These are phyloP conservation scores for Collybiopsis luxurians DNA, from an alignment of 768 basidiomycete genomes.

Conservation along the genomic window DNA sequence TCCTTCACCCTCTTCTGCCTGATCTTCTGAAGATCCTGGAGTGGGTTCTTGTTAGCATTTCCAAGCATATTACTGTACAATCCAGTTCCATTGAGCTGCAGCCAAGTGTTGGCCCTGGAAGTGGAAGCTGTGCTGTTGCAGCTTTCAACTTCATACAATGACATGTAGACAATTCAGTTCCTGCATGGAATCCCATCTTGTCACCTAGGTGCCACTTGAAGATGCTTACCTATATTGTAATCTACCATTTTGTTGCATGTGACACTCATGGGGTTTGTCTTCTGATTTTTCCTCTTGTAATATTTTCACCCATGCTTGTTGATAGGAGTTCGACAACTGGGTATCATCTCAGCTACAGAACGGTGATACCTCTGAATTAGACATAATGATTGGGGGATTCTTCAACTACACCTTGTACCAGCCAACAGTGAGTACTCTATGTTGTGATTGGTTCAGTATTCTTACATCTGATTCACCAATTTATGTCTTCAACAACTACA, in stretches of 20 bases:
- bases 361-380: no score
- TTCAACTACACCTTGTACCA: background rate
- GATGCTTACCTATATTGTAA: background rate
- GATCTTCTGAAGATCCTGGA: background rate
- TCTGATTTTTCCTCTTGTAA: no score
- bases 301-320: no score
- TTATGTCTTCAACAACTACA: background rate
- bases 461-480: background rate
- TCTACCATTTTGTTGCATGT: background rate
- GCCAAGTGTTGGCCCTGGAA: background rate
- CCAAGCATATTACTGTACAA: background rate
- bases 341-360: no score
- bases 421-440: background rate
- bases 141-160: constrained; percentile 1
- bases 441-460: no score
- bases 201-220: background rate
- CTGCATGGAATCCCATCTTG: background rate
- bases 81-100: background rate
- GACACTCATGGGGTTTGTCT: background rate
- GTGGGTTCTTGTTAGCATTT: background rate
- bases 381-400: no score
- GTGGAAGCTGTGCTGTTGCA: constrained; percentile 4
- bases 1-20: background rate
- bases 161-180: background rate
- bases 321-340: no score